phyloP scores from a whole-genome alignment of 345 rosid species.

The Melastoma malabathricum region DNA sequence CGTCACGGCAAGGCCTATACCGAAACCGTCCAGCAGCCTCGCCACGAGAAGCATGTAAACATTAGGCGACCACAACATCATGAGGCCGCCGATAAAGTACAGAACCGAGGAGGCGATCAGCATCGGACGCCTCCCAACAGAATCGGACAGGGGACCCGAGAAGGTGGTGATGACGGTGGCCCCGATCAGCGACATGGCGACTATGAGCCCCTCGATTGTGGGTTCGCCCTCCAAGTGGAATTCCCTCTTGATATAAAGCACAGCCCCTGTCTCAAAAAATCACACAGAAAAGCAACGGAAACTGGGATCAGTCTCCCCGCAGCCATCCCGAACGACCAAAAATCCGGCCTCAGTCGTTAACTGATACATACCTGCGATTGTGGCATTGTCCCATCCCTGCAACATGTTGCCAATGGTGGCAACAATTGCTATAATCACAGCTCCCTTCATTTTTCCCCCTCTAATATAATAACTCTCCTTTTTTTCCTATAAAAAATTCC shows the following conservation, averaged over 20 bases:
- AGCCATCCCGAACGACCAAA: background rate
- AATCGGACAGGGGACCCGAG: conserved; percentile 25
- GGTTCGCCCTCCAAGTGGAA: conserved; percentile 24
- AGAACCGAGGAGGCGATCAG: conserved; percentile 24
- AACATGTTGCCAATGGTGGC: conserved; percentile 29
- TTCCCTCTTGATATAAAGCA: conserved; percentile 32
- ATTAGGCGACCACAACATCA: conserved; percentile 34
- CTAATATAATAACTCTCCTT: no score
- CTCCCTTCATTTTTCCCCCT: conserved; percentile 19
- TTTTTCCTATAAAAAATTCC: no score
- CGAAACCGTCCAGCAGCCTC: conserved; percentile 27
- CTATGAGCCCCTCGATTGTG: conserved; percentile 31
- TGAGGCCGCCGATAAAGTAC: conserved; percentile 23
- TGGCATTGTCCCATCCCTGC: conserved; percentile 41
- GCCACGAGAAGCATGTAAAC: conserved; percentile 27
- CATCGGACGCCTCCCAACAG: conserved; percentile 26
- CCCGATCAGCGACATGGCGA: conserved; percentile 27
- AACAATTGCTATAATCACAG: conserved; percentile 23
- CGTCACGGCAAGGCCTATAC: conserved; percentile 33
- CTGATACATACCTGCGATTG: conserved; percentile 21
- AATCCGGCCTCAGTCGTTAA: background rate
- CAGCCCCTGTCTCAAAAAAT: conserved; percentile 14
- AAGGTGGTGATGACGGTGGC: conserved; percentile 27
- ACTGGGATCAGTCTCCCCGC: background rate
- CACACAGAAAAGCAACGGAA: background rate